These are phyloP conservation scores for Vachellia pachyceras DNA, from an alignment of 306 rosid species.

Conservation along the genomic window DNA sequence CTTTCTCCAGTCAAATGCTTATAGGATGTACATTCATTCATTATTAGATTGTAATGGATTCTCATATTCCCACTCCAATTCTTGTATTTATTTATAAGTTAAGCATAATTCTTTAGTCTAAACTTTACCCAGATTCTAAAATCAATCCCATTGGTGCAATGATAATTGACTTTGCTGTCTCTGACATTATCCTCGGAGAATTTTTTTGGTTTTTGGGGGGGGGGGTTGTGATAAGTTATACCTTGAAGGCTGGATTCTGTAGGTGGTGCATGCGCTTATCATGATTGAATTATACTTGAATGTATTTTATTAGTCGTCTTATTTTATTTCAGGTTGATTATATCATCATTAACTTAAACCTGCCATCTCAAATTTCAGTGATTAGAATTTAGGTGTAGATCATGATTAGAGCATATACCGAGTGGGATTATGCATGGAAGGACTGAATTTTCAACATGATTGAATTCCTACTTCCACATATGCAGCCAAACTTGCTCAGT, in stretches of 20 bases:
- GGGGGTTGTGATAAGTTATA: too few relatives aligned
- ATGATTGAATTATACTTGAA: not conserved
- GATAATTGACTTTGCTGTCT: not conserved
- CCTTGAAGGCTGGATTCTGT: too few relatives aligned
- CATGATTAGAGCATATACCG: not conserved
- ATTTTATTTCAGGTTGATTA: too few relatives aligned
- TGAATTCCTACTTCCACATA: not conserved
- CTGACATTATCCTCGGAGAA: not conserved
- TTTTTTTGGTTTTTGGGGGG: too few relatives aligned
- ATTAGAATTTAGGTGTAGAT: not conserved
- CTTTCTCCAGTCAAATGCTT: slow-evolving; percentile 46
- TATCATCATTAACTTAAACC: not conserved
- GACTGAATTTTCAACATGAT: not conserved
- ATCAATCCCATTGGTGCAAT: not conserved
- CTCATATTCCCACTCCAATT: slow-evolving; percentile 16
- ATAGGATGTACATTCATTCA: slow-evolving; percentile 34
- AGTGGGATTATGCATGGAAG: not conserved
- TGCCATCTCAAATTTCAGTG: not conserved
- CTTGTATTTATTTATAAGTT: not conserved
- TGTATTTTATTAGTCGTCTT: not conserved
- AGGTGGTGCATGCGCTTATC: not conserved
- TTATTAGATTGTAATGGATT: slow-evolving; percentile 36
- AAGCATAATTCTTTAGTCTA: not conserved
- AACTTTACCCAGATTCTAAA: not conserved
- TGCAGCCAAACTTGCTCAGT: too few relatives aligned